A percentile compares a stretch with the other conserved stretches of the same genome.
Conservation (phyloP, 2,329 filamentous ascomycete genomes). For the Colletotrichum siamense region DNA sequence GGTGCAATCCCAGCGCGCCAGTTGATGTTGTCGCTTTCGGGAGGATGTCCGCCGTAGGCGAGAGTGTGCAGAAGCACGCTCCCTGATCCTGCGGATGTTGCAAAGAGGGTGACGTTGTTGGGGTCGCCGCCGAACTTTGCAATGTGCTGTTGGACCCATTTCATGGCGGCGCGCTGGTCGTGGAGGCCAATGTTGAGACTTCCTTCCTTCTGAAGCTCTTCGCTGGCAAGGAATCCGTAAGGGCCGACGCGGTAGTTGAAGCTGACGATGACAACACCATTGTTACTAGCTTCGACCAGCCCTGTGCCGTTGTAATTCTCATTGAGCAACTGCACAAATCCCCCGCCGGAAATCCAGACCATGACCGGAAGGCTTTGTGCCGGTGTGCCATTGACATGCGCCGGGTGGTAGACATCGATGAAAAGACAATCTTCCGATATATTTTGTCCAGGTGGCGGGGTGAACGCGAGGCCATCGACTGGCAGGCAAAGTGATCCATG, state of each 20-base stretch:
- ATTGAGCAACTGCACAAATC: background rate
- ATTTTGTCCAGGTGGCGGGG: background rate
- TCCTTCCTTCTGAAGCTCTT: background rate
- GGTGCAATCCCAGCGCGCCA: background rate
- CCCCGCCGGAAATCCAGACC: background rate
- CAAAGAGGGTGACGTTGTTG: background rate
- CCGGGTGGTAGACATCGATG: background rate
- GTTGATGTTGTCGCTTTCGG: background rate
- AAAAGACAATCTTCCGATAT: background rate
- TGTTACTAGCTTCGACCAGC: background rate
- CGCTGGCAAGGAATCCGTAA: background rate
- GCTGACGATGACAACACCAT: background rate
- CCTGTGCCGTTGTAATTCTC: background rate
- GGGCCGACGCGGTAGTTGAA: background rate
- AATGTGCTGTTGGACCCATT: background rate
- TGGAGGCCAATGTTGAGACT: background rate
- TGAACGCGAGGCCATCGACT: background rate
- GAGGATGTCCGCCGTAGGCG: background rate
- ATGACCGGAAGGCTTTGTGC: background rate
- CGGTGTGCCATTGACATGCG: background rate
- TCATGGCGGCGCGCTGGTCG: background rate
- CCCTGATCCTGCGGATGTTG: background rate
- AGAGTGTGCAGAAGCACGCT: background rate
- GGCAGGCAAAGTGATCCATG: background rate
- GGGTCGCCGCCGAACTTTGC: background rate